Base-by-base conservation (phyloP, 306 rosid genomes). In the Senna tora region DNA sequence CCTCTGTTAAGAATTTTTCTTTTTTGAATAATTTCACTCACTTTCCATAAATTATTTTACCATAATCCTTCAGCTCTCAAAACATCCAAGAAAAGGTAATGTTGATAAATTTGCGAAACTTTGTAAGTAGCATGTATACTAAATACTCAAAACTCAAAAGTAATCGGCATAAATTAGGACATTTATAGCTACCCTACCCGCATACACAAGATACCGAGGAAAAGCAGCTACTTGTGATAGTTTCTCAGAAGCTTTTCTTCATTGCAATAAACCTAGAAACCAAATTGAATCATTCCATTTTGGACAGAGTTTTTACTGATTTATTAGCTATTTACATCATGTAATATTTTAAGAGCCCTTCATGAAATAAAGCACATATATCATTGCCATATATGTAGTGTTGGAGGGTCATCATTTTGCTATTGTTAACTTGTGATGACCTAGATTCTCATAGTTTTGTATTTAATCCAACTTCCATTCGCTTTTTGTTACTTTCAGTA, bases 381-480 rank as follows among this genome's bases (percentile, higher is more conserved):
- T 56, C 3, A 30, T 25, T 56, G 17, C 19, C 63, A 4, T 25
- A 1, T 33, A 32, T 58, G 11, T 3, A 13, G 65, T 58, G 21
- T n/a, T 58, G 36, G 10, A 57, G 14, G 60, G 30, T 3, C 42
- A 15, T 30, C 42, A 32, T 30, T 32, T 14, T 58, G 9, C 20
- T 32, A 32, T 56, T 56, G 62, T 58, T 58, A 58, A 32, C 41
- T 7, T 32, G 20, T 32, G 21, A 58, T 32, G 9, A 53, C 53
- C 63, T 10, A 5, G 9, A 2, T 49, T 47, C 34, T 45, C 33
- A 9, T 9, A 61, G 41, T 72, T 61, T 60, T 36, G 5, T 62
- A 49, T 68, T 58, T 67, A 58, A 59, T 2, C 36, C 39, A 20
- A 22, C 62, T 20, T 67, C 19, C 19, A 20, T 67, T 65, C 8